Conservation (phyloP, 176 grass and related monocot species). For the Thalia dealbata region DNA sequence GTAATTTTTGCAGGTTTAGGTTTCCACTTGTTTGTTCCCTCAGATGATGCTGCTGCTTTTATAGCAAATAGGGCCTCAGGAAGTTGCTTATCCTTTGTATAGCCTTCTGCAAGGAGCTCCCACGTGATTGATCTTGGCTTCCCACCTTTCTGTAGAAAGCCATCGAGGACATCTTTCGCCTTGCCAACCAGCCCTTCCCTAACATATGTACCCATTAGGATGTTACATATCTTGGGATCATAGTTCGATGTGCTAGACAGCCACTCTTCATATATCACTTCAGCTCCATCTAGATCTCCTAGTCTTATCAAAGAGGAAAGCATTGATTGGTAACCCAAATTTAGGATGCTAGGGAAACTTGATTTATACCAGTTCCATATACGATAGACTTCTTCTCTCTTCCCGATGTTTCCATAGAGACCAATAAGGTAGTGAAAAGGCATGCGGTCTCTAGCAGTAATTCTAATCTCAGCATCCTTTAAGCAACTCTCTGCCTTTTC, state of each 20-base stretch:
- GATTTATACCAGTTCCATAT: slow-evolving; percentile 92
- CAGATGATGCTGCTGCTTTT: slow-evolving; percentile 47
- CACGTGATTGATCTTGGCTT: slow-evolving; percentile 60
- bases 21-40: slow-evolving; percentile 55
- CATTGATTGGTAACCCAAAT: slow-evolving; percentile 66
- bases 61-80: slow-evolving; percentile 55
- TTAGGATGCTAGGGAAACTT: slow-evolving; percentile 59
- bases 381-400: slow-evolving; percentile 70
- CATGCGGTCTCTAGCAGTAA: slow-evolving; percentile 54
- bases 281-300: slow-evolving; percentile 66
- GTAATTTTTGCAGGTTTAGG: slow-evolving; percentile 47
- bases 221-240: slow-evolving; percentile 67
- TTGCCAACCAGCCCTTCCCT: slow-evolving; percentile 49
- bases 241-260: slow-evolving; percentile 37
- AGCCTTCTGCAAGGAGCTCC: slow-evolving; percentile 70
- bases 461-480: slow-evolving; percentile 75
- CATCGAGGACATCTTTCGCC: slow-evolving; percentile 43
- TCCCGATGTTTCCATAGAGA: slow-evolving; percentile 62
- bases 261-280: slow-evolving; percentile 87
- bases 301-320: slow-evolving; percentile 55
- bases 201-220: slow-evolving; percentile 73
- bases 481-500: slow-evolving; percentile 65
- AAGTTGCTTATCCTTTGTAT: slow-evolving; percentile 42
- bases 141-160: slow-evolving; percentile 66
- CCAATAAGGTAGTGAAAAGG: slow-evolving; percentile 74